Conservation (phyloP, 2,329 filamentous ascomycete genomes). For the Paraphaeosphaeria sporulosa region DNA sequence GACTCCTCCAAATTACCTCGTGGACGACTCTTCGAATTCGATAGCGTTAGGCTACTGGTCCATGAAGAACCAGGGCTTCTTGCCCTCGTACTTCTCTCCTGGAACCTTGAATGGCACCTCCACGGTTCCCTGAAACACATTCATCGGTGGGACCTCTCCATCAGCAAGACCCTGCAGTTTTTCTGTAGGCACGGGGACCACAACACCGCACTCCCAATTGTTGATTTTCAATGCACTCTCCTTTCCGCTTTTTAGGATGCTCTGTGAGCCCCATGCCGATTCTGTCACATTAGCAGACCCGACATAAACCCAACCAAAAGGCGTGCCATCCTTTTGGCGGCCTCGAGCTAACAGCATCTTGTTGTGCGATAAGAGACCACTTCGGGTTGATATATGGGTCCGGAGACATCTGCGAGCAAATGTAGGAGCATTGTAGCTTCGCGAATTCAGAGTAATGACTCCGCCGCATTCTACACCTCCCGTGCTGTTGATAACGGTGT, state of each 20-base stretch:
- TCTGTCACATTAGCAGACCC: constrained; percentile 93
- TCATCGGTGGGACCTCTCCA: constrained; percentile 45
- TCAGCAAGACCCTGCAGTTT: constrained; percentile 21
- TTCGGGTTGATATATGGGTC: constrained; percentile 76
- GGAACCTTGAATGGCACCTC: constrained; percentile 72
- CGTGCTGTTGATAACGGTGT: constrained; percentile 65
- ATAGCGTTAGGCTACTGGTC: constrained; percentile 12
- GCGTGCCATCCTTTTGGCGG: constrained; percentile 34
- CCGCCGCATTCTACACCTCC: constrained; percentile 71
- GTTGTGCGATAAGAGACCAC: constrained; percentile 83
- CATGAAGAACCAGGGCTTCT: constrained; percentile 55
- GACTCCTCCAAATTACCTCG: no score
- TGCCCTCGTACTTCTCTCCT: constrained; percentile 57
- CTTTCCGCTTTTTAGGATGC: constrained; percentile 72
- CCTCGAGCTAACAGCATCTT: constrained; percentile 67
- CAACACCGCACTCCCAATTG: constrained; percentile 95
- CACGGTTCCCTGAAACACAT: constrained; percentile 62
- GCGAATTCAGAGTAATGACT: constrained; percentile 79
- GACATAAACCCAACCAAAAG: constrained; percentile 78
- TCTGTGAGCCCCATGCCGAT: constrained; percentile 87
- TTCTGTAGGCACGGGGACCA: constrained; percentile 65
- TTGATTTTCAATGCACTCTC: constrained; percentile 74
- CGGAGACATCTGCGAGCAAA: constrained; percentile 78
- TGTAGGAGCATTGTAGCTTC: constrained; percentile 72
- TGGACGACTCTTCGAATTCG: not conserved